Conservation (phyloP, 768 basidiomycete species). For the Butyriboletus loyo region DNA sequence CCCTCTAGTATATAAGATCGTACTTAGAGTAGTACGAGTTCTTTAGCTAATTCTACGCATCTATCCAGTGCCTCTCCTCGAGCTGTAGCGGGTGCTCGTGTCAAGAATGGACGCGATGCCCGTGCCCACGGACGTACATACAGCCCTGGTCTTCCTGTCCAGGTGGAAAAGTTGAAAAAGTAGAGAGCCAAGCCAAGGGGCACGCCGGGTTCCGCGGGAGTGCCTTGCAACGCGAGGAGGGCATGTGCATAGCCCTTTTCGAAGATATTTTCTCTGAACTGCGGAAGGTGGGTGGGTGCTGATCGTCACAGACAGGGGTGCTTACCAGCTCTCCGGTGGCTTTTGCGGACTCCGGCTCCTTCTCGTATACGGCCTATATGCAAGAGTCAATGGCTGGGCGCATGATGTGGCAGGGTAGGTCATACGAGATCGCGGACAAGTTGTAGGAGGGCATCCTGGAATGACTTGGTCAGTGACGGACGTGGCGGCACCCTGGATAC, state of each 20-base stretch:
- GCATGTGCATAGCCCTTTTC: constrained; percentile 71
- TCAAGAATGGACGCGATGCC: constrained; percentile 5
- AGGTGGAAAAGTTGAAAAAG: constrained; percentile 96
- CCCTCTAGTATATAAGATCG: too few species aligned
- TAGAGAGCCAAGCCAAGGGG: constrained; percentile 55
- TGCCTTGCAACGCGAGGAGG: constrained; percentile 65
- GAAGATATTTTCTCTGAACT: constrained; percentile 77
- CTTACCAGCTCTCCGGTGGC: constrained; percentile 85
- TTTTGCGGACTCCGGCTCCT: constrained; percentile 75
- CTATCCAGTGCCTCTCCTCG: too few species aligned
- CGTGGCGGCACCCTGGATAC: constrained; percentile 5
- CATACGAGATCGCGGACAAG: constrained; percentile 74
- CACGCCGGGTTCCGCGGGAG: constrained; percentile 42
- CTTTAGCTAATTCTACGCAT: too few species aligned
- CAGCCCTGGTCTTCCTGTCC: constrained; percentile 89
- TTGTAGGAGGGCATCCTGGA: constrained; percentile 59
- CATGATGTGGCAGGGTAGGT: not conserved
- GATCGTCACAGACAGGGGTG: constrained; percentile 1
- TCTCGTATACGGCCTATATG: constrained; percentile 86
- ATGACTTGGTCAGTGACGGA: constrained; percentile 10
- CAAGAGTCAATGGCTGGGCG: not conserved
- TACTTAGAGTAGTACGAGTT: too few species aligned
- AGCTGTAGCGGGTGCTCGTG: constrained; percentile 46
- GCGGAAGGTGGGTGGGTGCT: constrained; percentile 1
- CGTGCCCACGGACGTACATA: constrained; percentile 56